A percentile compares a stretch with the other conserved stretches of the same genome.
phyloP scores from a whole-genome alignment of 2,329 filamentous ascomycete genomes.

The Sporothrix brunneoviolacea region DNA sequence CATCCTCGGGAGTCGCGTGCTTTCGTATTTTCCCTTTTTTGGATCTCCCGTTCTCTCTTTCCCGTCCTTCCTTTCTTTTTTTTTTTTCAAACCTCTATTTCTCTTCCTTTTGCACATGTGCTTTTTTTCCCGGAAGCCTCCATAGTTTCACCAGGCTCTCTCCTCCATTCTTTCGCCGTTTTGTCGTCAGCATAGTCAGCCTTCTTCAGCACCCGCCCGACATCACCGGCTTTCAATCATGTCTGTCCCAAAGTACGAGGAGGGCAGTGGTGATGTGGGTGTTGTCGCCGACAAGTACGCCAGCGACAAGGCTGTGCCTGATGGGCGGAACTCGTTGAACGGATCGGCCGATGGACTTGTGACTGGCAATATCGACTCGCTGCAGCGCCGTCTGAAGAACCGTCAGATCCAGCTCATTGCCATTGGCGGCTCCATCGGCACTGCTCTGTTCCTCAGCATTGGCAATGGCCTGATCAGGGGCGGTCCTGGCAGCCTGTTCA shows the following conservation, averaged over 20 bases:
- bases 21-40: background rate
- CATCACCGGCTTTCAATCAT: background rate
- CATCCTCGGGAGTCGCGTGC: too few relatives aligned
- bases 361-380: constrained; percentile 28
- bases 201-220: too few relatives aligned
- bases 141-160: background rate
- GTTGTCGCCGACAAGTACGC: background rate
- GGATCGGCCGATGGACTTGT: constrained; percentile 10
- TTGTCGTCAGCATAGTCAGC: background rate
- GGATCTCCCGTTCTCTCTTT: background rate
- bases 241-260: background rate
- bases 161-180: background rate
- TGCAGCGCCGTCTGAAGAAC: constrained; percentile 45
- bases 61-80: background rate
- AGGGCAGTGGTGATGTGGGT: background rate
- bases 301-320: background rate
- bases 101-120: background rate
- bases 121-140: background rate
- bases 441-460: constrained; percentile 56
- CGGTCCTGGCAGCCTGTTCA: constrained; percentile 35
- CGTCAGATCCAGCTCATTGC: constrained; percentile 53
- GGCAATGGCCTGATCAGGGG: constrained; percentile 39
- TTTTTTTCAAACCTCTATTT: background rate
- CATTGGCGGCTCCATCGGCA: constrained; percentile 52
- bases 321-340: too few relatives aligned